Evolutionary conservation across 1,284 basidiomycete genomes (phyloP), one percentile per base, ranked within the genome.

Genomic region (Boletus semigastroideus): DNA sequence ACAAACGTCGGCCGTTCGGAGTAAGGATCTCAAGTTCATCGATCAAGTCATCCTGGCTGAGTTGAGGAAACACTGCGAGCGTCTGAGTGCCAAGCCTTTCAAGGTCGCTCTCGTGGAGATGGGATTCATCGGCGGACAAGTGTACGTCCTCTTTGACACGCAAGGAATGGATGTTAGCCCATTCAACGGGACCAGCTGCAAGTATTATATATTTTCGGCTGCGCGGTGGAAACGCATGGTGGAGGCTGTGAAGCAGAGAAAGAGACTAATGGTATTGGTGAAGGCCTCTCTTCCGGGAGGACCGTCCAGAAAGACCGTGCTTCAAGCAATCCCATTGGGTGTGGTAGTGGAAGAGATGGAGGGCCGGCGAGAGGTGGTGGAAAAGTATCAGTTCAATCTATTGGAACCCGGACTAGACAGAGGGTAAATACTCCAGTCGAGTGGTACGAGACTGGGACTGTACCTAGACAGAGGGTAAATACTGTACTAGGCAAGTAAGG

Each of bases 201-300:
- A 14, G 10, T 66, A 67, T 14, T 67, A 66, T 43, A 38, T 47
- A 28, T 60, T 57, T 34, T 51, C 64, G 9, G 54, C 63, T 17
- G 47, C 46, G 19, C 63, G 57, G 19, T 68, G 65, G 67, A 65
- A 61, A 42, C 55, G 41, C 28, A 56, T 66, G 43, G 51, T 49
- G 9, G 62, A 63, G 27, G 49, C 27, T 22, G 54, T 62, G 9
- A 54, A 31, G 40, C 55, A 56, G 25, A 51, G 56, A 11, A 50
- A 51, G 28, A 49, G 27, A 30, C 52, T 54, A 17, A 48, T 53
- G 38, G 49, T 69, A 3, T 45, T 69, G 19, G 64, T 68, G 9
- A 62, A 64, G 42, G 64, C 53, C 5, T 65, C 65, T 44, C 55
- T 69, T 33, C 53, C 67, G 0, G 67, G 64, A 2, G 67, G 67